Base-by-base conservation (phyloP, 345 rosid genomes). In the Pistacia integerrima region DNA sequence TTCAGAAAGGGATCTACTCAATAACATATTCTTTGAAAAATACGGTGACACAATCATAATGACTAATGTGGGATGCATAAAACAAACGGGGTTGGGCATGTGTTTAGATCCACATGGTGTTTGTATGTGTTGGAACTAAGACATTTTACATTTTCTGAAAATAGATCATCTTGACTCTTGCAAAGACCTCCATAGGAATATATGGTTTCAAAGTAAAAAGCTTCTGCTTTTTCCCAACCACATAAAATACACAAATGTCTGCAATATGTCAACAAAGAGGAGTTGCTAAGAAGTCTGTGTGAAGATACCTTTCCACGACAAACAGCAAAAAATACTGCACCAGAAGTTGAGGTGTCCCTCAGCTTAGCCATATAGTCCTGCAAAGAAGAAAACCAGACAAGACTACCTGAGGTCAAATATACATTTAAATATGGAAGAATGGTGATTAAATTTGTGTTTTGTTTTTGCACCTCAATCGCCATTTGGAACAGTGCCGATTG, bases 321-420 rank as follows among this genome's bases (percentile, higher is more conserved):
- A 82, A 96, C 97, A 65, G 99, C 98, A 79, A 96, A 96, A 88
- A 96, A 93, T 68, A 96, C 79, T 35, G 94, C 98, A 79, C 99
- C 98, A 22, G 87, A 88, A 77, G 80, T 82, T 74, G 92, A 88
- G 72, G 85, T 78, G 81, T 92, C 98, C 82, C 87, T 90, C 85
- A 96, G 79, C 82, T 93, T 96, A 22, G 90, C 84, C 91, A 88
- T 84, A 79, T 90, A 96, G 75, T 93, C 97, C 99, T 93, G 88
- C 70, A 74, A 44, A 56, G 48, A 30, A 61, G 70, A 52, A 67
- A 55, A 67, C 20, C 48, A 33, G 46, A 61, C 35, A 38, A 59
- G 75, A 41, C 71, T 62, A 84, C 78, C 63, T 4, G 41, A 57
- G 76, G 59, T 25, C 16, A 52, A 71, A 76, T 49, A 67, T 67